Evolutionary conservation across 208 protist species (phyloP).

Genomic region (Porcisia hertigi): DNA sequence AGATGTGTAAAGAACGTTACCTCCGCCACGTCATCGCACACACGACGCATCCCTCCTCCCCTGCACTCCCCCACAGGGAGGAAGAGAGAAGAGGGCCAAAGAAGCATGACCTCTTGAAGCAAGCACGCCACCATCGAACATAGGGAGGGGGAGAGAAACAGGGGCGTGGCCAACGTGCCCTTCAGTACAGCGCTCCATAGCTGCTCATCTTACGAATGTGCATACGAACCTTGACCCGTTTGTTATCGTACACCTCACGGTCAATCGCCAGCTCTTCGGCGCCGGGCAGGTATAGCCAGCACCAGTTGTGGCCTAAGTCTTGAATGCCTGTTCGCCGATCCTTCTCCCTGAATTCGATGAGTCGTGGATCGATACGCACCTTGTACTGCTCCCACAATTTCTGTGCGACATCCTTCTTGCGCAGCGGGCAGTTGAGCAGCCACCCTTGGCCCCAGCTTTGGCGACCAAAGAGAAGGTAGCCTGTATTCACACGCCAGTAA

Average conservation of each 20-base stretch:
- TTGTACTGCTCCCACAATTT: slow-evolving; percentile 94
- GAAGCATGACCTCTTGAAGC: neutral
- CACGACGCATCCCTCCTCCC: neutral
- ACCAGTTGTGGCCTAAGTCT: slow-evolving; percentile 92
- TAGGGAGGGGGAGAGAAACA: neutral
- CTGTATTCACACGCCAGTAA: slow-evolving; percentile 93
- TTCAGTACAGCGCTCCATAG: slow-evolving; percentile 74
- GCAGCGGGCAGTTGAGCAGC: slow-evolving; percentile 88
- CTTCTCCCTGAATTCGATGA: slow-evolving; percentile 90
- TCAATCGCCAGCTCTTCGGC: slow-evolving; percentile 90
- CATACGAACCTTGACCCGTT: slow-evolving; percentile 92
- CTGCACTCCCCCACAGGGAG: neutral
- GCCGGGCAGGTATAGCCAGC: slow-evolving; percentile 91
- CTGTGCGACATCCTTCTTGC: slow-evolving; percentile 87
- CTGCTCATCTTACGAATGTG: slow-evolving; percentile 88
- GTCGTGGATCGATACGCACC: slow-evolving; percentile 81
- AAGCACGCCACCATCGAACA: neutral
- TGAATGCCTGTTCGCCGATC: slow-evolving; percentile 90
- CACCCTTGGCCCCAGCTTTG: slow-evolving; percentile 91
- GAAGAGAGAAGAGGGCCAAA: neutral
- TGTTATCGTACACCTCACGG: slow-evolving; percentile 93
- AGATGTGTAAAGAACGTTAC: neutral
- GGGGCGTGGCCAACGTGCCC: neutral
- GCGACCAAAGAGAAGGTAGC: slow-evolving; percentile 88
- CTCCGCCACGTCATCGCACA: neutral